Evolutionary conservation across 768 basidiomycete genomes (phyloP), one percentile per base, ranked within the genome.

Genomic region (Chalciporus piperatus): DNA sequence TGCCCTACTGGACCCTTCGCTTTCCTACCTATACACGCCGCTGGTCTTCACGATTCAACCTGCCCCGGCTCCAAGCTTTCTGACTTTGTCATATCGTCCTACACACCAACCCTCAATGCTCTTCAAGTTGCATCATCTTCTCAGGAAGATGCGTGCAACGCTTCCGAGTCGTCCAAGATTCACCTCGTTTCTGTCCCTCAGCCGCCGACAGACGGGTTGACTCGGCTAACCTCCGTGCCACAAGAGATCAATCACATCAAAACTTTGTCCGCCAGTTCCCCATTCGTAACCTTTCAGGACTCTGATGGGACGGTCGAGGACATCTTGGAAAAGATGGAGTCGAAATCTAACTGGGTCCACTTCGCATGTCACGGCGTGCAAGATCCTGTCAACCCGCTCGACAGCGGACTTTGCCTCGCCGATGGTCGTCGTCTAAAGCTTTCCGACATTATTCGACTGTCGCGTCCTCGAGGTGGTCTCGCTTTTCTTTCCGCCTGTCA

Each of bases 321-420:
- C 8, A 42, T 45, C 23, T 19, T 50, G 17, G 19, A 22, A 39
- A 28, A 44, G 28, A 14, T 25, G 6, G 20, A 19, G 5, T 27
- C 30, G 6, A 13, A 32, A 7, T 32, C 30, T 13, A 10, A 51
- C 19, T 56, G 55, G 41, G 37, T 61, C 12, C 73, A 73, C 45
- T 53, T 74, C 35, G 70, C 73, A 3, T 74, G 73, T 44, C 73
- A 74, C 57, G n/a, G n/a, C n/a, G n/a, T n/a, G 16, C 73, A 73
- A 47, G 58, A 72, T 44, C 6, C 38, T 22, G 3, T n/a, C 6
- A 41, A 60, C 30, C 67, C 73, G 0, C 59, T 59, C 6, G 48
- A 69, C 38, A 67, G 60, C 38, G 62, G 53, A 3, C 48, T 55
- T 35, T 48, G 68, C 57, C 62, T 46, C 58, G 52, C n/a, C 50